Base-by-base conservation (phyloP, 2,329 filamentous ascomycete species). In the Fusarium camptoceras region DNA sequence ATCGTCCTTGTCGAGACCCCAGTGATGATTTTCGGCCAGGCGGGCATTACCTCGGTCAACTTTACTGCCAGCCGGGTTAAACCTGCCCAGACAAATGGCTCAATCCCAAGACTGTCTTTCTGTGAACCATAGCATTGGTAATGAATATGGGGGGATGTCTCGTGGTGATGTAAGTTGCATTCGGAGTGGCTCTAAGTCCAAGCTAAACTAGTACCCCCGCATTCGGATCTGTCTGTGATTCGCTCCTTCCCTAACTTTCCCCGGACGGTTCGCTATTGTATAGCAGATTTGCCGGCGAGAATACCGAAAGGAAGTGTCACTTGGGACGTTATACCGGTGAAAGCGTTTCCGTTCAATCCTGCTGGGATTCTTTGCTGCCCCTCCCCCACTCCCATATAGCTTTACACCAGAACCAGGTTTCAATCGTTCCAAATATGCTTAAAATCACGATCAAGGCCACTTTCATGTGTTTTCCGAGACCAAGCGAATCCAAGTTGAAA, bases 331-430 rank as follows among this genome's bases (percentile, higher is more conserved):
- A 10, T n/a, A 37, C 18, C 18, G 3, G 18, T 12, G 10, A n/a
- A 18, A 37, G 34, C 18, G 34, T n/a, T 37, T 10, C 12, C 18
- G n/a, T 15, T 15, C 18, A 47, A 47, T n/a, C 9, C 14, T 30
- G 9, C n/a, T 28, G 44, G 15, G 47, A 5, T 24, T 25, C n/a
- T 14, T 47, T 30, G 1, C 34, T 27, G 2, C 68, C 59, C 27
- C 75, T 72, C 71, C 72, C 73, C 77, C 76, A 78, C 7, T 64
- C 58, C 74, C 73, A 76, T 2, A 77, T 71, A 3, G 75, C 70
- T 54, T 78, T 73, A 42, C 74, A 76, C 59, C 73, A 80, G 28
- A 78, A 66, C 75, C 76, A 79, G 1, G 77, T 76, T 55, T 80
- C 77, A 8, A 78, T 74, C 2, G 76, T 79, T 24, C 76, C 78